Evolutionary conservation across 2,329 filamentous ascomycete genomes (phyloP), one percentile per base, ranked within the genome.

Genomic region (Domatiomyces globalis): DNA sequence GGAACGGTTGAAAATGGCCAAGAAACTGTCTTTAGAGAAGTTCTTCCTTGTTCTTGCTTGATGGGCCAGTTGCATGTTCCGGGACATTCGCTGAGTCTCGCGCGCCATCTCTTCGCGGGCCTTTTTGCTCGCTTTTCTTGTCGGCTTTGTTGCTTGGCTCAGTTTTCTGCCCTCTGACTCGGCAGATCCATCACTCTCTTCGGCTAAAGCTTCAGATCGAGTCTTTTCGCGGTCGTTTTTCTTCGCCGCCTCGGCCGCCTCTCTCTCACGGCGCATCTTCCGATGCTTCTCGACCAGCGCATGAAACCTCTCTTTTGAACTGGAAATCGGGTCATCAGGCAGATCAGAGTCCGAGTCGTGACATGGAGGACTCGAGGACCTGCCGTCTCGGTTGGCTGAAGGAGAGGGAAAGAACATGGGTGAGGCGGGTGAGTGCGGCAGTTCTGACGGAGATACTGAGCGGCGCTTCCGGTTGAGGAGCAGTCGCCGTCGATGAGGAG

Each of bases 71-170:
- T 96, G 90, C 79, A 95, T 85, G 63, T 85, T 94, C 58, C 92
- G 79, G 59, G 80, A 83, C 70, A 98, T 79, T 27, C 92, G 81
- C 70, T 98, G 92, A 1, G 90, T 95, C 68, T 98, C 92, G 52
- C 87, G 80, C 61, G 85, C 84, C 84, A 98, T 95, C 60, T 96
- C 90, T 64, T 95, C 87, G 43, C 95, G 66, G 0, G 92, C 92
- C 69, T 88, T 95, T 71, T 90, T 96, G 71, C 89, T 90, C 0
- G 92, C 89, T 65, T 92, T 94, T 10, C 92, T 79, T 8, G 79
- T 76, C 4, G 87, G 83, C 3, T 83, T 80, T 22, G 77, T 73
- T 29, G 56, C 51, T 43, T 53, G 56, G 0, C 84, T 85, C 45
- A 92, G 70, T 55, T 73, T 79, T 44, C 73, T 74, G n/a, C 76